A percentile compares a stretch with the other conserved stretches of the same genome.
phyloP scores from a whole-genome alignment of 2,329 filamentous ascomycete genomes.

The Blastomyces silverae region DNA sequence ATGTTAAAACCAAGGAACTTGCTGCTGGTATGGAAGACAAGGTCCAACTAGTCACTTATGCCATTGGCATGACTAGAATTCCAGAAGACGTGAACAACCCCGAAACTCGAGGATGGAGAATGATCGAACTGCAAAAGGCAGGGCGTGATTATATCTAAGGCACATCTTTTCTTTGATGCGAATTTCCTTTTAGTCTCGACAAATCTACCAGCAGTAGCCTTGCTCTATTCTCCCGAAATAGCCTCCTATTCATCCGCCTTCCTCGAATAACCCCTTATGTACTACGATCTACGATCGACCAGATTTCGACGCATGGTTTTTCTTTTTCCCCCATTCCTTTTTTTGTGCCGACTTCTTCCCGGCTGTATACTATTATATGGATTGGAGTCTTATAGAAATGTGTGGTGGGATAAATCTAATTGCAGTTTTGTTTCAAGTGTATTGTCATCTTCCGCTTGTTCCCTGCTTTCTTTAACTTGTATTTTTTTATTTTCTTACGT shows the following conservation, averaged over 20 bases:
- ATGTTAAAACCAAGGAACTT: conserved; percentile 80
- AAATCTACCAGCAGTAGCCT: background rate
- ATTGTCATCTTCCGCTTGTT: background rate
- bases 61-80: conserved; percentile 88
- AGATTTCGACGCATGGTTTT: conserved; percentile 15
- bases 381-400: conserved; percentile 14
- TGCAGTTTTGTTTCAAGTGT: conserved; percentile 3
- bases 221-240: background rate
- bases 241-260: background rate
- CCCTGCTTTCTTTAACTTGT: background rate
- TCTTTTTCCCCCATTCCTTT: conserved; percentile 9
- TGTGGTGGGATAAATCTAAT: conserved; percentile 13
- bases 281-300: conserved; percentile 10
- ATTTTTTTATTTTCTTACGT: background rate
- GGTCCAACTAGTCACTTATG: conserved; percentile 96
- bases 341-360: conserved; percentile 9
- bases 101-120: conserved; percentile 90
- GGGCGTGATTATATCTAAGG: conserved; percentile 76
- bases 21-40: conserved; percentile 98
- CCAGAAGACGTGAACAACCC: conserved; percentile 95
- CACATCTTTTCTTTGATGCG: background rate
- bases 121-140: conserved; percentile 98
- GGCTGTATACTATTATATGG: conserved; percentile 20
- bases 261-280: conserved; percentile 1
- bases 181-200: background rate